Conservation (phyloP, 2,329 filamentous ascomycete species). For the Claviceps sp. region DNA sequence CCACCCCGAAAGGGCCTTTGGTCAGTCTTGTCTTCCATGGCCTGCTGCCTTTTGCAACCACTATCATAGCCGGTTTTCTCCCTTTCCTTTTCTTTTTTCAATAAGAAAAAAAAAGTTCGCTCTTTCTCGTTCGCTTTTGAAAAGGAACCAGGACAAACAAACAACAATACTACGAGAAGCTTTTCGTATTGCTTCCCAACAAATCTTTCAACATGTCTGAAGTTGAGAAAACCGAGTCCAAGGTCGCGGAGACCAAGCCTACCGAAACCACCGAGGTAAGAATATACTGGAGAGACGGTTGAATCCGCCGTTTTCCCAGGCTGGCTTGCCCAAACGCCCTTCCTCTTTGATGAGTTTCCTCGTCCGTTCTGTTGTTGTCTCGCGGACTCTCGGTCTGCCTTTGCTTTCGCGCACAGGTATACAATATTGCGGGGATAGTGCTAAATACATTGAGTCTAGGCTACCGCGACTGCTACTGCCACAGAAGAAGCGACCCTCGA, state of each 20-base stretch:
- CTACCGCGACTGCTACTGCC: slow-evolving; percentile 9
- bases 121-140: no score
- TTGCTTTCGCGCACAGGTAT: not conserved
- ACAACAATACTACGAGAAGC: not conserved
- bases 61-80: not conserved
- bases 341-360: not conserved
- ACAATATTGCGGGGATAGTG: not conserved
- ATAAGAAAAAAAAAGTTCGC: not conserved
- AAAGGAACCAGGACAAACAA: no score
- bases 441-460: not conserved
- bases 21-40: not conserved
- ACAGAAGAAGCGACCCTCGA: slow-evolving; percentile 19
- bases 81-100: not conserved
- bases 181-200: not conserved
- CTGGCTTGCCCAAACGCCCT: not conserved
- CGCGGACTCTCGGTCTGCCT: not conserved
- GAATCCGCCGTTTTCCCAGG: not conserved
- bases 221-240: slow-evolving; percentile 35
- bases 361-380: not conserved
- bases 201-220: slow-evolving; percentile 30
- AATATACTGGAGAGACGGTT: not conserved
- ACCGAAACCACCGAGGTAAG: slow-evolving; percentile 17
- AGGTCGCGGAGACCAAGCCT: slow-evolving; percentile 1
- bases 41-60: not conserved
- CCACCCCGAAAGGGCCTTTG: not conserved